Evolutionary conservation across 1,284 basidiomycete species (phyloP), one percentile per base, ranked within the genome.

Genomic region (Ceraceosorus bombacis): DNA sequence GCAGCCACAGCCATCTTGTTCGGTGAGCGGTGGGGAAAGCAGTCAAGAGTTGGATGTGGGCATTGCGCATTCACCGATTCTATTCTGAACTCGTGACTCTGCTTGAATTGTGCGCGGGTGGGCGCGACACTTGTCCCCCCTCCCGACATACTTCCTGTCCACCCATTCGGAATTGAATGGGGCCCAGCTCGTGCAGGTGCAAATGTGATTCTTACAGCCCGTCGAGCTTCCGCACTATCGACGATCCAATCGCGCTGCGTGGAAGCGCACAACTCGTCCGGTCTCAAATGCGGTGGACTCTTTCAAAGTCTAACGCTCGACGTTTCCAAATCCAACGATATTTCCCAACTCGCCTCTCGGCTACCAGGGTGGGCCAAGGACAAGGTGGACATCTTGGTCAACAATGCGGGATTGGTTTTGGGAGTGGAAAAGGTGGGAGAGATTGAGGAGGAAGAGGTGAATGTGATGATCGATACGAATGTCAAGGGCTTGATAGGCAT

Each of bases 401-500:
- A 74, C 66, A 78, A 76, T 55, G 76, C 79, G 10, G 91, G 92
- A 37, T 88, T 86, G 65, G 91, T 93, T 5, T 70, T 72, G 17
- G 91, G 92, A 15, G 80, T 86, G 7, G 92, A 93, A 64, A 84
- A 84, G 56, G 85, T 93, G 13, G 91, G 91, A 6, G 83, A 86
- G 62, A 87, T 95, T 71, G 79, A 83, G 2, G 82, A 86, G 17
- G 81, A 82, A 43, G 89, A 91, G 69, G 82, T 90, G 68, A 75
- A 78, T 55, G 81, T 83, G 61, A 96, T 98, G 92, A 89, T 97
- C 78, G 79, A 86, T 38, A 95, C 92, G 53, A 98, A 98, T 78
- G 91, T 95, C 54, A 82, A 89, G 63, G 91, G 90, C 6, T 82
- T 95, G 52, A 90, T 95, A 67, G 82, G 86, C 15, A 80, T 93